phyloP scores from a whole-genome alignment of 1,139 yeast species.

The Hyphopichia fennica region DNA sequence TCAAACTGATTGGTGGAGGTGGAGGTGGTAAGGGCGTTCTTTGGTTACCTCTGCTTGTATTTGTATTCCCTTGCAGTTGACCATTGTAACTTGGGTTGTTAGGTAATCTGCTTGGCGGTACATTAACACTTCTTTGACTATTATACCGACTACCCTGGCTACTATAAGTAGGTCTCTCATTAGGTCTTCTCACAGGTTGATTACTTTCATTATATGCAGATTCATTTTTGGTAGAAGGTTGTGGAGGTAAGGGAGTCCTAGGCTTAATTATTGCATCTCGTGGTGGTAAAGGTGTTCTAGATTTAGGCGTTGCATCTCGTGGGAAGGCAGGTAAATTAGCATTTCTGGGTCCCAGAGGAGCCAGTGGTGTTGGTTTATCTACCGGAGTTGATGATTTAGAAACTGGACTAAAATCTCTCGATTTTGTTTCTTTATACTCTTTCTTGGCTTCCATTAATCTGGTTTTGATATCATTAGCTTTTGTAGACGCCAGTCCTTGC shows the following conservation, averaged over 20 bases:
- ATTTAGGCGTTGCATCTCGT: not conserved
- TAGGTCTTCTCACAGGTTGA: constrained; percentile 1
- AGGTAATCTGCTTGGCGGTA: not conserved
- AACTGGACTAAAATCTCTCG: constrained; percentile 8
- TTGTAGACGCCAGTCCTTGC: constrained; percentile 1
- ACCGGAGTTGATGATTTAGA: not conserved
- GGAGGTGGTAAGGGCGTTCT: constrained; percentile 19
- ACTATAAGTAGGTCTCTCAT: constrained; percentile 3
- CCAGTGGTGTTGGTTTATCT: not conserved
- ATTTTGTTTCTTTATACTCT: constrained; percentile 14
- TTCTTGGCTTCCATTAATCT: constrained; percentile 24
- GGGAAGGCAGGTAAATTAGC: not conserved
- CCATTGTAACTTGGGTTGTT: not conserved
- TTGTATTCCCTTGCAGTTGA: not conserved
- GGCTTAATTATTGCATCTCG: not conserved
- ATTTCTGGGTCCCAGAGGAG: constrained; percentile 1
- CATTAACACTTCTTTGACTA: not conserved
- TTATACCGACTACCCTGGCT: not conserved
- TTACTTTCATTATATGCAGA: not conserved
- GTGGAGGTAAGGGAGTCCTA: constrained; percentile 5
- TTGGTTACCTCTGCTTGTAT: not conserved
- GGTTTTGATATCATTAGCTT: constrained; percentile 16
- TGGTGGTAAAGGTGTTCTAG: not conserved
- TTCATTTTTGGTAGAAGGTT: constrained; percentile 2
- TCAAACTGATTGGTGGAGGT: constrained; percentile 16